Evolutionary conservation across 2,329 filamentous ascomycete species (phyloP).

Genomic region (Plectosphaerella sp.): DNA sequence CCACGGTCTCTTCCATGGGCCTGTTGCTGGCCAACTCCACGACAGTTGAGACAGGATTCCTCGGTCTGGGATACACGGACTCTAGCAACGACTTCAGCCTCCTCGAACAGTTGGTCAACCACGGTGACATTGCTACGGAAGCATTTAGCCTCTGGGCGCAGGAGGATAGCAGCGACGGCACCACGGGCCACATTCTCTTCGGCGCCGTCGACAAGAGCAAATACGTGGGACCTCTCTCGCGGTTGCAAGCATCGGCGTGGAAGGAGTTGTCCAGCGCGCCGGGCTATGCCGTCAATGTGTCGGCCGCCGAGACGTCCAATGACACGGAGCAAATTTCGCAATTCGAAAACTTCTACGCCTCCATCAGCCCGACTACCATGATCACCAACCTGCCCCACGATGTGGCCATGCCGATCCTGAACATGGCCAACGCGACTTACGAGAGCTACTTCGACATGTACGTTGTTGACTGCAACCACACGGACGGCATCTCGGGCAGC

Average conservation of each 20-base stretch:
- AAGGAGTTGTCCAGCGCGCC: background rate
- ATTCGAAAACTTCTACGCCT: background rate
- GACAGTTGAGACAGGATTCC: background rate
- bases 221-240: conserved; percentile 16
- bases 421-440: conserved; percentile 19
- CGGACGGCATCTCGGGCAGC: conserved; percentile 11
- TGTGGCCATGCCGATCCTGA: conserved; percentile 19
- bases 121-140: conserved; percentile 56
- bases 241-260: background rate
- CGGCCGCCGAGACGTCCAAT: background rate
- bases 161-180: conserved; percentile 11
- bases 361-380: background rate
- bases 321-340: background rate
- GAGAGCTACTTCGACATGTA: conserved; percentile 4
- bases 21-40: conserved; percentile 23
- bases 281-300: background rate
- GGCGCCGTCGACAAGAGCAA: conserved; percentile 9
- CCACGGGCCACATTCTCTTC: conserved; percentile 2
- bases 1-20: conserved; percentile 32
- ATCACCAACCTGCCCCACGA: conserved; percentile 12
- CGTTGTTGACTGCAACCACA: conserved; percentile 20
- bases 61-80: background rate
- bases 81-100: conserved; percentile 39
- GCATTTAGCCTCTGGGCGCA: conserved; percentile 64
- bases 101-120: conserved; percentile 31